These are phyloP conservation scores for Phytopythium delawarense DNA, from an alignment of 352 stramenopile genomes.

Conservation along the genomic window DNA sequence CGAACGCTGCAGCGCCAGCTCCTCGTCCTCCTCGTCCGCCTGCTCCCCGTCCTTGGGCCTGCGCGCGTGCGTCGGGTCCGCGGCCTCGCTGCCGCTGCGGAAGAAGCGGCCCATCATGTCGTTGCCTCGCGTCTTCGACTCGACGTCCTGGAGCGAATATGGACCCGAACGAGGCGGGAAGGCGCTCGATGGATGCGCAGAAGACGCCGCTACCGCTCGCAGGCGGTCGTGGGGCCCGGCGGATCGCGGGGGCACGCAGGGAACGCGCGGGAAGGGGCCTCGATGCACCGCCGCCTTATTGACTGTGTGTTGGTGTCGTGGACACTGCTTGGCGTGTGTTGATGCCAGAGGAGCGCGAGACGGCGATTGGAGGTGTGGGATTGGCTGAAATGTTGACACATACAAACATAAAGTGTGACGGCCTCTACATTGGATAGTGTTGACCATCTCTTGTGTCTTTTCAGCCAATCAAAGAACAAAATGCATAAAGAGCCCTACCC, in stretches of 20 bases:
- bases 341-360: no score
- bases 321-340: no score
- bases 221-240: not conserved
- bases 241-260: not conserved
- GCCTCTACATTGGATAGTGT: no score
- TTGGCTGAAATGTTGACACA: no score
- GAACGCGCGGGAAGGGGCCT: not conserved
- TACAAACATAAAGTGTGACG: no score
- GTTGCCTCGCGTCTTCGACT: not conserved
- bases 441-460: no score
- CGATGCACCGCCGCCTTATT: no score
- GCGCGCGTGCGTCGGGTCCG: not conserved
- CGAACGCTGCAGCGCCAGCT: slow-evolving; percentile 21
- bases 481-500: no score
- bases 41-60: slow-evolving; percentile 4
- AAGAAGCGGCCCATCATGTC: slow-evolving; percentile 1
- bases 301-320: no score
- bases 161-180: not conserved
- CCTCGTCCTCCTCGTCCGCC: slow-evolving; percentile 9
- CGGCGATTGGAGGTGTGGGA: no score
- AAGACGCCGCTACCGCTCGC: not conserved
- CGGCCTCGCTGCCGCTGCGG: slow-evolving; percentile 2
- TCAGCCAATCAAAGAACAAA: no score
- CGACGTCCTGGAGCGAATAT: not conserved
- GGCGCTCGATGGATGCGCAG: not conserved